Evolutionary conservation across 352 stramenopile species (phyloP).

Genomic region (Phytophthora tentaculata): DNA sequence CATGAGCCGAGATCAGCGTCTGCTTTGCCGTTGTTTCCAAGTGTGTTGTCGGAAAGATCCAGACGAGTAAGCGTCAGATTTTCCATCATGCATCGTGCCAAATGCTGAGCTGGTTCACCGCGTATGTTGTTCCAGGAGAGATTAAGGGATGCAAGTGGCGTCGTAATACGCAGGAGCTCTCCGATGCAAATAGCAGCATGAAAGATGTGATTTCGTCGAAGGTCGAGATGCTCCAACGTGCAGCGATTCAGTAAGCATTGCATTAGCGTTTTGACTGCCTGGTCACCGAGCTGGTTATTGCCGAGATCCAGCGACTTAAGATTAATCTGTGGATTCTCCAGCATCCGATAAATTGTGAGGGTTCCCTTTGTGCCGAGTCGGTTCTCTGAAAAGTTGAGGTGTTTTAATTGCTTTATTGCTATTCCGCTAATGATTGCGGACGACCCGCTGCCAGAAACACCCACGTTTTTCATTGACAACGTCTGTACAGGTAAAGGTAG

Average conservation of each 20-base stretch:
- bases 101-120: conserved; percentile 61
- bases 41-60: conserved; percentile 73
- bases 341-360: conserved; percentile 57
- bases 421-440: conserved; percentile 67
- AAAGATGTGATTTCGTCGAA: conserved; percentile 73
- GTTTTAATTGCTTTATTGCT: conserved; percentile 52
- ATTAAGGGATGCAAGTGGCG: conserved; percentile 61
- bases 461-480: conserved; percentile 78
- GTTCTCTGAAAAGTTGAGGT: conserved; percentile 77
- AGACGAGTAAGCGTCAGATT: conserved; percentile 71
- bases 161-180: conserved; percentile 69
- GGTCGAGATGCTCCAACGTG: conserved; percentile 65
- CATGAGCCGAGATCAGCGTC: conserved; percentile 69
- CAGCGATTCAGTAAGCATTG: conserved; percentile 75
- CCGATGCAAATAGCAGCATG: conserved; percentile 61
- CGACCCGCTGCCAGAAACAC: conserved; percentile 59
- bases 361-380: conserved; percentile 59
- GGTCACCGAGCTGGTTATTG: conserved; percentile 79
- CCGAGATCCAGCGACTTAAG: conserved; percentile 70
- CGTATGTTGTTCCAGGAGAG: conserved; percentile 83
- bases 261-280: conserved; percentile 57
- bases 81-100: conserved; percentile 75
- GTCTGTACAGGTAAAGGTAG: conserved; percentile 61
- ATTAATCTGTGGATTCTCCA: conserved; percentile 63
- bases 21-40: conserved; percentile 72